Evolutionary conservation across 148 eudicot genomes (phyloP).

Genomic region (Rhododendron molle): DNA sequence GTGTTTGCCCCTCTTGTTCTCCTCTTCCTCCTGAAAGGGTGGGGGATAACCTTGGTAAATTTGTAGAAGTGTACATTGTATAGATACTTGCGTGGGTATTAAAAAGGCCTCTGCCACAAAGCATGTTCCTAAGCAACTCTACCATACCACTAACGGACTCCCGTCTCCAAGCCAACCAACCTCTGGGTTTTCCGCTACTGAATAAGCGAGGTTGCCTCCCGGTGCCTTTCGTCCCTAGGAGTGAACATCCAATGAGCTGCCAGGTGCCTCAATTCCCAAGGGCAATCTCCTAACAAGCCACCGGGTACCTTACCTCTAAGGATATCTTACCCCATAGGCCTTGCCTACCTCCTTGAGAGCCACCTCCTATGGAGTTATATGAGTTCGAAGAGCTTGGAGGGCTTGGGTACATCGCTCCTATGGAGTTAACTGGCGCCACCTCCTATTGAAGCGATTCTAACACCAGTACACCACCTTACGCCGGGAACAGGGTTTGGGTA

Average conservation of each 20-base stretch:
- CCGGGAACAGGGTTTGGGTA: neutral
- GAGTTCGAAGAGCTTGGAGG: neutral
- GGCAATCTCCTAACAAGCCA: neutral
- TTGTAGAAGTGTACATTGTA: neutral
- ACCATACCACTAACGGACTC: neutral
- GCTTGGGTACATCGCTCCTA: too few relatives aligned
- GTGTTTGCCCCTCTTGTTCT: neutral
- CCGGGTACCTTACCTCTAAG: neutral
- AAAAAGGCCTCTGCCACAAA: neutral
- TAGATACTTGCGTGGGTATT: neutral
- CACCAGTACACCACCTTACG: neutral
- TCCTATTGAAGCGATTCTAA: neutral
- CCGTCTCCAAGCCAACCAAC: neutral
- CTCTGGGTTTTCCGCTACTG: neutral
- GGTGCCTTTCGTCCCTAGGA: neutral
- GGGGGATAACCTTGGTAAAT: neutral
- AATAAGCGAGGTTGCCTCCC: neutral
- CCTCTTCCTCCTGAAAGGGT: neutral
- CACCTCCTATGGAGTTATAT: neutral
- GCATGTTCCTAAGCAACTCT: neutral
- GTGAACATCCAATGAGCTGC: neutral
- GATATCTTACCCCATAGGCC: neutral
- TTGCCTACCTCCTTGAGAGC: neutral
- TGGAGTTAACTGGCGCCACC: too few relatives aligned
- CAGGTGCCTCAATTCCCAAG: neutral